Conservation (phyloP, 2,329 filamentous ascomycete genomes). For the Penicillium sp. region DNA sequence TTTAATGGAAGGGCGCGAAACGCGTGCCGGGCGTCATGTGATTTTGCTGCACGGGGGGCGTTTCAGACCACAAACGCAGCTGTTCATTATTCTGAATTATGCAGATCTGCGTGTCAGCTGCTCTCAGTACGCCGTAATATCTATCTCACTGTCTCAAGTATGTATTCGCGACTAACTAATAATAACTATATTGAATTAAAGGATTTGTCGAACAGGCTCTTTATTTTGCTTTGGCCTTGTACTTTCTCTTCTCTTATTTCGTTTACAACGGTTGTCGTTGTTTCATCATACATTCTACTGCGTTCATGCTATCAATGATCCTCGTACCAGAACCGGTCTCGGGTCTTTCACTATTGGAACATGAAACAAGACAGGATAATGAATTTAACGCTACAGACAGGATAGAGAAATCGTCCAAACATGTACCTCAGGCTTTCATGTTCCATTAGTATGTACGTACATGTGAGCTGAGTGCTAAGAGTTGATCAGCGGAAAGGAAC, state of each 20-base stretch:
- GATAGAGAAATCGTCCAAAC: no score
- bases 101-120: not conserved
- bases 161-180: not conserved
- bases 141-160: not conserved
- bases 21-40: slow-evolving; percentile 17
- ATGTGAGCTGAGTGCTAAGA: no score
- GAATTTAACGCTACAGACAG: no score
- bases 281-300: not conserved
- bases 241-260: not conserved
- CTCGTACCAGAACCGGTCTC: not conserved
- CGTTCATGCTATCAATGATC: not conserved
- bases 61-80: not conserved
- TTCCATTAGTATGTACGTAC: no score
- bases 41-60: not conserved
- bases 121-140: not conserved
- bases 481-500: slow-evolving; percentile 7
- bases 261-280: not conserved
- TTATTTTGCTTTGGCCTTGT: not conserved
- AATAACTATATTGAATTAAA: not conserved
- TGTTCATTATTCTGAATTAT: not conserved
- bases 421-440: no score
- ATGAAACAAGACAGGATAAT: not conserved
- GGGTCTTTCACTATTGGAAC: not conserved
- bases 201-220: not conserved
- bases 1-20: slow-evolving; percentile 19